Evolutionary conservation across 176 grass and related monocot genomes (phyloP).

Genomic region (Bolboschoenus planiculmis): DNA sequence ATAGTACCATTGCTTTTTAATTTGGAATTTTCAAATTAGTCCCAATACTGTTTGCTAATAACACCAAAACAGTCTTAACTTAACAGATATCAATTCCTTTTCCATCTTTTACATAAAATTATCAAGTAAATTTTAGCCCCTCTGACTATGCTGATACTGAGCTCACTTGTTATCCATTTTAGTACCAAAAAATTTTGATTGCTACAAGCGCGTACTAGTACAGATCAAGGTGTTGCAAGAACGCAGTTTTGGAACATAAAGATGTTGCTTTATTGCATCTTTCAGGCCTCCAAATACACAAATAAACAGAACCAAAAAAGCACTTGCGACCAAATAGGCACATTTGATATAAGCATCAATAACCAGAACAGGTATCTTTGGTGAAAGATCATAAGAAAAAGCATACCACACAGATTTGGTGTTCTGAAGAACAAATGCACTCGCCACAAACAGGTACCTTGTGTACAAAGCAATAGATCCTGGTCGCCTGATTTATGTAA

Average conservation of each 20-base stretch:
- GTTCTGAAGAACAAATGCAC: constrained; percentile 94
- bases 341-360: not conserved
- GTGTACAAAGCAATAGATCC: constrained; percentile 97
- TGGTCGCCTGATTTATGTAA: constrained; percentile 66
- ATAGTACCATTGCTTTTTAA: not conserved
- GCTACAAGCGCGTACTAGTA: not conserved
- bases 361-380: not conserved
- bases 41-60: not conserved
- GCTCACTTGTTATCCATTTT: not conserved
- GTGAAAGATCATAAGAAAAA: not conserved
- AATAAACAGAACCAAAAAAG: not conserved
- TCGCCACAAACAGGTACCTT: constrained; percentile 88
- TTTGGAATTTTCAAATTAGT: not conserved
- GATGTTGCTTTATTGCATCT: not conserved
- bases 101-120: not conserved
- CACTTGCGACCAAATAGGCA: not conserved
- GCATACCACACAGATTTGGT: constrained; percentile 88
- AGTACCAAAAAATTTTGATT: not conserved
- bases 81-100: not conserved
- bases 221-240: not conserved
- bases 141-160: not conserved
- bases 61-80: not conserved
- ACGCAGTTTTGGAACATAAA: not conserved
- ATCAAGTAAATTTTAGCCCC: not conserved
- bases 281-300: not conserved